Evolutionary conservation across 73 alveolate genomes (phyloP).

Genomic region (Diophrys appendiculata): DNA sequence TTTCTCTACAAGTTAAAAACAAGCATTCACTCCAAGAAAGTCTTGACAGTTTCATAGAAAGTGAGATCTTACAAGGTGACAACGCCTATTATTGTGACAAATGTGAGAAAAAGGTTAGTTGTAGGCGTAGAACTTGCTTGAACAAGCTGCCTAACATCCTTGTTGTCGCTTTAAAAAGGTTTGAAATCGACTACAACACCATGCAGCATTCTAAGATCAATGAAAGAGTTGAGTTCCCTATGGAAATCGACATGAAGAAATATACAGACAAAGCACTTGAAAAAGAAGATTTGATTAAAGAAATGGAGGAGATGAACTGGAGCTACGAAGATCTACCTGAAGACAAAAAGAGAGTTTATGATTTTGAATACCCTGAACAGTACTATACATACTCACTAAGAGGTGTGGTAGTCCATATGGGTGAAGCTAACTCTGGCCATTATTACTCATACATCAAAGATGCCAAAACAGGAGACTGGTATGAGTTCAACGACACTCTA

Average conservation of each 20-base stretch:
- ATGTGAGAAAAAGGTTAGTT: slow-evolving; percentile 94
- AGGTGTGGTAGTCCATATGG: slow-evolving; percentile 94
- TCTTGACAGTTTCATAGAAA: slow-evolving; percentile 81
- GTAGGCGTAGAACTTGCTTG: slow-evolving; percentile 84
- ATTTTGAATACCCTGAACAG: slow-evolving; percentile 60
- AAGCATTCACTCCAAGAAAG: slow-evolving; percentile 74
- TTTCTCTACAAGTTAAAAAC: slow-evolving; percentile 84
- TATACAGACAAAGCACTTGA: slow-evolving; percentile 55
- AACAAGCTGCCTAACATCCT: slow-evolving; percentile 91
- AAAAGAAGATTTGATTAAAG: slow-evolving; percentile 49
- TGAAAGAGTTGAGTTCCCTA: slow-evolving; percentile 93
- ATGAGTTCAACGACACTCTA: slow-evolving; percentile 78
- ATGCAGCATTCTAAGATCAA: slow-evolving; percentile 90
- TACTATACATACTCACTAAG: slow-evolving; percentile 78
- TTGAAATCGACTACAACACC: slow-evolving; percentile 92
- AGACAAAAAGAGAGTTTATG: slow-evolving; percentile 17
- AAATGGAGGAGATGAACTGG: slow-evolving; percentile 54
- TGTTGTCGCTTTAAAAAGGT: slow-evolving; percentile 86
- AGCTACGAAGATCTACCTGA: slow-evolving; percentile 33
- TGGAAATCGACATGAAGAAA: slow-evolving; percentile 85
- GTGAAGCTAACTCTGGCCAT: slow-evolving; percentile 97
- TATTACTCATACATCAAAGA: slow-evolving; percentile 84
- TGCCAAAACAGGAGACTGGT: slow-evolving; percentile 66
- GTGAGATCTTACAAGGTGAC: slow-evolving; percentile 97
- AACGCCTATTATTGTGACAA: slow-evolving; percentile 95